These are phyloP conservation scores for Brettanomyces nanus DNA, from an alignment of 805 yeast species.

Conservation along the genomic window DNA sequence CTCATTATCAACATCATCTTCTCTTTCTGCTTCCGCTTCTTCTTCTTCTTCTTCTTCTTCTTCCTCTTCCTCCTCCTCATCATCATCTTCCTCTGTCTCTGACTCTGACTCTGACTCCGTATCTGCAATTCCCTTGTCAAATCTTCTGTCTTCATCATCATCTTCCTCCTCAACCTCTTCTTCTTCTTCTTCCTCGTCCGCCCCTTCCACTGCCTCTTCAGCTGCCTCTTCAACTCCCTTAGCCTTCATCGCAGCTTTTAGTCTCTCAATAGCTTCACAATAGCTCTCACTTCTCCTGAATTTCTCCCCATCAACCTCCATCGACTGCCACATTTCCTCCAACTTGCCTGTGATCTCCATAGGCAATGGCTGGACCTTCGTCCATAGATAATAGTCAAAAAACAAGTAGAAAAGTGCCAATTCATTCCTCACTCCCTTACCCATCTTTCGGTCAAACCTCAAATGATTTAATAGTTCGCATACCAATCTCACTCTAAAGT, in stretches of 20 bases:
- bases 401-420: constrained; percentile 40
- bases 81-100: constrained; percentile 15
- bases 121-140: constrained; percentile 9
- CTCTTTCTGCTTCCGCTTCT: constrained; percentile 14
- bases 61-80: constrained; percentile 21
- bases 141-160: constrained; percentile 6
- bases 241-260: constrained; percentile 11
- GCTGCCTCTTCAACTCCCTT: constrained; percentile 14
- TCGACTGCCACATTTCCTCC: constrained; percentile 23
- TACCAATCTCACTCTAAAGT: constrained; percentile 59
- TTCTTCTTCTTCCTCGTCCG: constrained; percentile 8
- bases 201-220: constrained; percentile 11
- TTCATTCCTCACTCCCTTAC: constrained; percentile 14
- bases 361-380: constrained; percentile 57
- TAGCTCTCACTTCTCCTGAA: constrained; percentile 13
- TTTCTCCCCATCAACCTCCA: constrained; percentile 24
- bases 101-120: constrained; percentile 11
- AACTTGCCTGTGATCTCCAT: constrained; percentile 39
- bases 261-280: constrained; percentile 13
- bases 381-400: constrained; percentile 63
- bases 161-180: constrained; percentile 11
- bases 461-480: constrained; percentile 33
- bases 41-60: constrained; percentile 27
- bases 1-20: constrained; percentile 13
- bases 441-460: constrained; percentile 5